phyloP scores from a whole-genome alignment of 2,329 filamentous ascomycete genomes.

The Dactylellina drechsleri region DNA sequence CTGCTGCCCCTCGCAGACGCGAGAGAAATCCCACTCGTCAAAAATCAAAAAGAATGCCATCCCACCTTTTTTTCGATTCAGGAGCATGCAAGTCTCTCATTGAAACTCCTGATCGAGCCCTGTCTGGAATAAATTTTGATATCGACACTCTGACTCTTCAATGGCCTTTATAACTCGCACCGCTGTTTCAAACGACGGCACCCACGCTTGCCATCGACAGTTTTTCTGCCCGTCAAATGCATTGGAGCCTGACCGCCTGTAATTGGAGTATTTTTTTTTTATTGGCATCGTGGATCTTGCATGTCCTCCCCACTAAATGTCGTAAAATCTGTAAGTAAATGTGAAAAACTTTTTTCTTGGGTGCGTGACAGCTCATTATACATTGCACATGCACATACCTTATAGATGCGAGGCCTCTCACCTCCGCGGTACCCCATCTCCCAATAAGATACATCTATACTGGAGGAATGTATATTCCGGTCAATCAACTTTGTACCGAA shows the following conservation, averaged over 20 bases:
- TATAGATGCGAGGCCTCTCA: constrained; percentile 34
- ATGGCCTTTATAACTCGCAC: constrained; percentile 27
- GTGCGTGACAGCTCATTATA: constrained; percentile 53
- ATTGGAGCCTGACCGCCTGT: neutral
- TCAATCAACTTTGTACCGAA: no score
- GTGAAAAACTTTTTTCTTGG: constrained; percentile 19
- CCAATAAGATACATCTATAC: constrained; percentile 1
- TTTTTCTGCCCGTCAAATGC: constrained; percentile 10
- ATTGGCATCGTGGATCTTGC: constrained; percentile 50
- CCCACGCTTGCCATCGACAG: constrained; percentile 27
- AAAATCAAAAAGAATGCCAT: constrained; percentile 23
- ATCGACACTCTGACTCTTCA: constrained; percentile 44
- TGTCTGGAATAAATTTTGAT: constrained; percentile 4
- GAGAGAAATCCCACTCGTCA: constrained; percentile 25
- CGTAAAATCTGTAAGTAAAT: constrained; percentile 40
- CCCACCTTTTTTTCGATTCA: constrained; percentile 40
- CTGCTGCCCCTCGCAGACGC: constrained; percentile 35
- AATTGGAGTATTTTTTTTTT: constrained; percentile 17
- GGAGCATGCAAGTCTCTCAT: constrained; percentile 20
- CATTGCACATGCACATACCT: constrained; percentile 43
- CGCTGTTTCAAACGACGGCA: constrained; percentile 35
- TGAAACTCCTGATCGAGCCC: constrained; percentile 43
- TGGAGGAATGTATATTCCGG: constrained; percentile 8
- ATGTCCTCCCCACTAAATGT: constrained; percentile 15
- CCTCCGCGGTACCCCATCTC: constrained; percentile 24